Conservation (phyloP, 345 rosid genomes). For the Sisymbrium irio region DNA sequence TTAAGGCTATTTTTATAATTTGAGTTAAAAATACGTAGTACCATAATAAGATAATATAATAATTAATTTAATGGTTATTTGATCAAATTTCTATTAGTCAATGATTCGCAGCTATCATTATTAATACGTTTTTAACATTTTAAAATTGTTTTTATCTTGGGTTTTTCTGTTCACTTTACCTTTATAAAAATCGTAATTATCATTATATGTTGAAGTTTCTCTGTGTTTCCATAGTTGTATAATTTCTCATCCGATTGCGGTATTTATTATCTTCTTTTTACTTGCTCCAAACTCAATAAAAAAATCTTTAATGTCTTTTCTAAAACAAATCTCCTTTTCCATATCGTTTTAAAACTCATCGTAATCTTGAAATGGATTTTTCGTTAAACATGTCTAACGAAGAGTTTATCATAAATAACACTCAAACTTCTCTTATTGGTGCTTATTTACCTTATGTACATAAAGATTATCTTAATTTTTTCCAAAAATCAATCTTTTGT, state of each 20-base stretch:
- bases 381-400: background rate
- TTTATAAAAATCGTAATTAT: no score
- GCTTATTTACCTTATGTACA: background rate
- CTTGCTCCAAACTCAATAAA: background rate
- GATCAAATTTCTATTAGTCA: no score
- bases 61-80: no score
- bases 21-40: no score
- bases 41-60: no score
- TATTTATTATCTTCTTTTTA: background rate
- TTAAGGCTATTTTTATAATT: no score
- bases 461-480: background rate
- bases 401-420: background rate
- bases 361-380: background rate
- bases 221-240: background rate
- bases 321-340: background rate
- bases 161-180: no score
- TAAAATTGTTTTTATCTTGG: no score
- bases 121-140: no score
- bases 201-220: no score
- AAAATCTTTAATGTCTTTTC: background rate
- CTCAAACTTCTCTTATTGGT: background rate
- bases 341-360: background rate
- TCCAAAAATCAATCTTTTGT: background rate
- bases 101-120: no score
- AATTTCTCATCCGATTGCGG: background rate